These are phyloP conservation scores for Trametopsis cervina DNA, from an alignment of 768 basidiomycete genomes.

Conservation along the genomic window DNA sequence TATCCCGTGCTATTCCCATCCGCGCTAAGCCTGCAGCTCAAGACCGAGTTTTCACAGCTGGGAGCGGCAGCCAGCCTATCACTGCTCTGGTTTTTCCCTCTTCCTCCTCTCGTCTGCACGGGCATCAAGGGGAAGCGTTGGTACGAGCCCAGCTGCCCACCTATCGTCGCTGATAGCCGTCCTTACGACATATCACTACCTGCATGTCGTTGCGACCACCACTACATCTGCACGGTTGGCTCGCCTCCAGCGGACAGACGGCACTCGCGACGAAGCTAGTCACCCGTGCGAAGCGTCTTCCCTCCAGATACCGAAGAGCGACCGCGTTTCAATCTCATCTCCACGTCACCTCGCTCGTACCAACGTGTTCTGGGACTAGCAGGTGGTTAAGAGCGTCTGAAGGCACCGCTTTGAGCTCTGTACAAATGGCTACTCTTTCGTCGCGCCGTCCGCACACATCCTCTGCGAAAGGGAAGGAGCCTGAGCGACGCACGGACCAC, in stretches of 20 bases:
- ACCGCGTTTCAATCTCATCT: neutral
- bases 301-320: neutral
- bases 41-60: too few species aligned
- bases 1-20: too few species aligned
- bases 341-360: neutral
- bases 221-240: neutral
- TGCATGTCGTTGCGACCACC: neutral
- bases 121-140: too few species aligned
- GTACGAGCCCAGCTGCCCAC: too few species aligned
- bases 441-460: slow-evolving; percentile 8
- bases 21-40: too few species aligned
- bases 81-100: too few species aligned
- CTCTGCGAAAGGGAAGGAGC: slow-evolving; percentile 22
- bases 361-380: slow-evolving; percentile 1
- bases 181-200: too few species aligned
- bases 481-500: slow-evolving; percentile 7
- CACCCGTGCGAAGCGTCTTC: neutral
- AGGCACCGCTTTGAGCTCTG: neutral
- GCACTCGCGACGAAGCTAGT: neutral
- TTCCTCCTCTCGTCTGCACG: too few species aligned
- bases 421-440: slow-evolving; percentile 5
- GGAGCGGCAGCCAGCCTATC: too few species aligned
- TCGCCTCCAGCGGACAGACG: neutral
- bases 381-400: neutral
- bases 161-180: too few species aligned